phyloP scores from a whole-genome alignment of 2,329 filamentous ascomycete species.

The Trichoderma endophyticum region DNA sequence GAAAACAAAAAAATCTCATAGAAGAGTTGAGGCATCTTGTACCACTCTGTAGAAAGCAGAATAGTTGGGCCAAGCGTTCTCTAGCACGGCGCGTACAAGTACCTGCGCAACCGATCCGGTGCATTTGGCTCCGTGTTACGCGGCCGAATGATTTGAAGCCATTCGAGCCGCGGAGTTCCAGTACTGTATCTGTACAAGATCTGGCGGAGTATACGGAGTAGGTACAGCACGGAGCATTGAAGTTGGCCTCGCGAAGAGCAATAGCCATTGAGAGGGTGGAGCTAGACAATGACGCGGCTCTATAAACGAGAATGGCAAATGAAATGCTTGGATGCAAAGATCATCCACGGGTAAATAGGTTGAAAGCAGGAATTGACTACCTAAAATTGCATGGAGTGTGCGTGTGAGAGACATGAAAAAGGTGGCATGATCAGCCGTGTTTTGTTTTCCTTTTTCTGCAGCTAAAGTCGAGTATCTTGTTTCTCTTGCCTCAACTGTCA shows the following conservation, averaged over 20 bases:
- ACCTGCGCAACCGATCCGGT: neutral
- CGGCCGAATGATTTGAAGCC: neutral
- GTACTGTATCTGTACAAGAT: neutral
- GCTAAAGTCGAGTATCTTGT: too few relatives aligned
- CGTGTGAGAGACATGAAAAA: neutral
- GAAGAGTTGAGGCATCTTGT: neutral
- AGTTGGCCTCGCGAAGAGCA: neutral
- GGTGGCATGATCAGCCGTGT: neutral
- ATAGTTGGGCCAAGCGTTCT: neutral
- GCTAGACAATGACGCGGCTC: neutral
- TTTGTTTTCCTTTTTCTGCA: neutral
- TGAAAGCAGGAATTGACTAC: neutral
- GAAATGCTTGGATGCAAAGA: neutral
- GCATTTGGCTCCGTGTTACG: neutral
- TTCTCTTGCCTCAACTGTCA: neutral
- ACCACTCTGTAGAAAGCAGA: conserved; percentile 6
- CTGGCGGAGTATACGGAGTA: neutral
- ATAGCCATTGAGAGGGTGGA: neutral
- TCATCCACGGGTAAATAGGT: neutral
- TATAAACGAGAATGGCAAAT: neutral
- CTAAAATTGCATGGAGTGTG: neutral
- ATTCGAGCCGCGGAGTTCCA: neutral
- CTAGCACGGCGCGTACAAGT: neutral
- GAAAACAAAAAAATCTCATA: neutral
- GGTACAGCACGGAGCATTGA: neutral